Conservation (phyloP, 75 land plant species). For the Gnetum montanum region DNA sequence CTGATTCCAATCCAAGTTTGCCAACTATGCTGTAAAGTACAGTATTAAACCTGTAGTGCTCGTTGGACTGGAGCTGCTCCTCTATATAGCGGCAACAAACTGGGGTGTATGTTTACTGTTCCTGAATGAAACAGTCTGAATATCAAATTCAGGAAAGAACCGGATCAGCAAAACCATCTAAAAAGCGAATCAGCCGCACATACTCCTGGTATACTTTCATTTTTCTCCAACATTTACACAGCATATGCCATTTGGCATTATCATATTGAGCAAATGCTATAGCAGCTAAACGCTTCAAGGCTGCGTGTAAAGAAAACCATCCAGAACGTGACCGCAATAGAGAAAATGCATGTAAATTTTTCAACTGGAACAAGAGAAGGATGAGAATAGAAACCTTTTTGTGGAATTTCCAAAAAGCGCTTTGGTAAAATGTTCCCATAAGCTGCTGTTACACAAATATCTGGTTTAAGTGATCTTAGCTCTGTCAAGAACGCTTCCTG, state of each 20-base stretch:
- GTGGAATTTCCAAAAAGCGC: conserved; percentile 79
- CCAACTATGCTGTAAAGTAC: not conserved
- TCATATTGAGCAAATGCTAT: too few species aligned
- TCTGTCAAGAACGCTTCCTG: conserved; percentile 71
- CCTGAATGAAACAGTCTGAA: too few species aligned
- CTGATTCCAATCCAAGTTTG: not conserved
- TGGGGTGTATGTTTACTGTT: conserved; percentile 96
- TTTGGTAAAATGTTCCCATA: conserved; percentile 94
- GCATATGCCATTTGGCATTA: too few species aligned
- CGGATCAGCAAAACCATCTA: too few species aligned
- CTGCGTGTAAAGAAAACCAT: too few species aligned
- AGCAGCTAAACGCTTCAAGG: too few species aligned
- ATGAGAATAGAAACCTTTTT: conserved; percentile 38
- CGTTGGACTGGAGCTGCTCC: conserved; percentile 99
- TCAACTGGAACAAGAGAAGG: not conserved
- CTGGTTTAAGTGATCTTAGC: conserved; percentile 63
- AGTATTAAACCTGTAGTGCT: conserved; percentile 69
- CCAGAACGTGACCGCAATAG: too few species aligned
- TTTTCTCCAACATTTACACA: too few species aligned
- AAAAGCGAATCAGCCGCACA: too few species aligned
- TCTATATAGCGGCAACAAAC: conserved; percentile 89
- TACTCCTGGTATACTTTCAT: too few species aligned
- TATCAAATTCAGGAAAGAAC: too few species aligned
- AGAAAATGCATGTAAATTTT: too few species aligned
- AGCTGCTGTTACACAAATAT: conserved; percentile 92